Evolutionary conservation across 345 rosid species (phyloP), one percentile per base, ranked within the genome.

Genomic region (Citrus glauca): DNA sequence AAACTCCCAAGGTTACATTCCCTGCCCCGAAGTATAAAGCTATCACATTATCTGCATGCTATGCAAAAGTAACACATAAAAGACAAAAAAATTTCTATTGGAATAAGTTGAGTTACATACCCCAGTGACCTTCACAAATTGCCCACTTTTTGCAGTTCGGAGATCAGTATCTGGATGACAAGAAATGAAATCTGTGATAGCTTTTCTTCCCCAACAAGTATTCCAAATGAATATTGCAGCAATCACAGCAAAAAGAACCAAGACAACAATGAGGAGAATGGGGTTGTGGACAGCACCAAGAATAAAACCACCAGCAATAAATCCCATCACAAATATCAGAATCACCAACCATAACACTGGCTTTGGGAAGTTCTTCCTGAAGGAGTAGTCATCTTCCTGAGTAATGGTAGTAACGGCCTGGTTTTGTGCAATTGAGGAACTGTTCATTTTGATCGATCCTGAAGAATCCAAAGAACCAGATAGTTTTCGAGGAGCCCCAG

Each of bases 61-160:
- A 64, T 13, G 30, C 37, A 32, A 64, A 64, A 75, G 7, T 22
- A 50, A 22, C 42, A 75, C 7, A 32, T 42, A 64, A 64, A 64
- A 11, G 14, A 64, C 30, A 75, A 35, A 37, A 37, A 53, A 25
- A 11, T 3, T 66, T 56, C 33, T 9, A 2, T 56, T 30, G 45
- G 19, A 75, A 9, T 10, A 24, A 53, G 45, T 30, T 53, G 69
- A 56, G 65, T 42, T 35, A 72, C 95, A 73, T 94, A 96, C 99
- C 97, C 99, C 98, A 24, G 99, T 90, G 83, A 96, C 87, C 88
- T 96, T 96, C 82, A 96, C 99, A 63, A 83, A 91, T 84, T 96
- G 97, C 63, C 99, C 99, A 75, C 89, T 94, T 84, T 89, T 89
- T 7, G 99, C 98, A 83, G 92, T 91, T 91, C 99, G 87, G 61